These are phyloP conservation scores for Sisymbrium altissimum DNA, from an alignment of 345 rosid species.

Conservation along the genomic window DNA sequence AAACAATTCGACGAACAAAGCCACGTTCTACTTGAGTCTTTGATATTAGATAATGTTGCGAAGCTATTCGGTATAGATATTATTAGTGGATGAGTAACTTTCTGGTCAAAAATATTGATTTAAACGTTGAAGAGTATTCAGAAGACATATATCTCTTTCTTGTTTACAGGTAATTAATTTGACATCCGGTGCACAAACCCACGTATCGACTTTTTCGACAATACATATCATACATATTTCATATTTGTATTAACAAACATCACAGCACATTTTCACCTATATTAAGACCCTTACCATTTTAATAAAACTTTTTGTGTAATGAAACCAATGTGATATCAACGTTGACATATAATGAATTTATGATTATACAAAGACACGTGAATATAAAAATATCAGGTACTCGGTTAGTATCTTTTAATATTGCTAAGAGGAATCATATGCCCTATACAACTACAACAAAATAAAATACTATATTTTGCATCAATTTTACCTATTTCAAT, in stretches of 20 bases:
- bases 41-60: not conserved
- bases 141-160: too few relatives aligned
- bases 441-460: constrained; percentile 12
- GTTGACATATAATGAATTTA: not conserved
- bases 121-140: not conserved
- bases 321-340: not conserved
- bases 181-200: too few relatives aligned
- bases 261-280: not conserved
- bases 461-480: not conserved
- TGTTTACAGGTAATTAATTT: too few relatives aligned
- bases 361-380: not conserved
- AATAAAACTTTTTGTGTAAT: not conserved
- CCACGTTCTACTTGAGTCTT: not conserved
- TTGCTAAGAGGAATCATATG: constrained; percentile 25
- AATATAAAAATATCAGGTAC: not conserved
- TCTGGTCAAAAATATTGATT: not conserved
- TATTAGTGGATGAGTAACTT: not conserved
- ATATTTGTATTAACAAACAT: not conserved
- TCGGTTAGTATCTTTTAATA: not conserved
- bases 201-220: not conserved
- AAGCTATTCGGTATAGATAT: not conserved
- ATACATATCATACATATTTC: not conserved
- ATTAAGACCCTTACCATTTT: not conserved
- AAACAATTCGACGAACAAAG: not conserved
- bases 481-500: not conserved